phyloP scores from a whole-genome alignment of 257 asterid genomes.

The Solanum pimpinellifolium region DNA sequence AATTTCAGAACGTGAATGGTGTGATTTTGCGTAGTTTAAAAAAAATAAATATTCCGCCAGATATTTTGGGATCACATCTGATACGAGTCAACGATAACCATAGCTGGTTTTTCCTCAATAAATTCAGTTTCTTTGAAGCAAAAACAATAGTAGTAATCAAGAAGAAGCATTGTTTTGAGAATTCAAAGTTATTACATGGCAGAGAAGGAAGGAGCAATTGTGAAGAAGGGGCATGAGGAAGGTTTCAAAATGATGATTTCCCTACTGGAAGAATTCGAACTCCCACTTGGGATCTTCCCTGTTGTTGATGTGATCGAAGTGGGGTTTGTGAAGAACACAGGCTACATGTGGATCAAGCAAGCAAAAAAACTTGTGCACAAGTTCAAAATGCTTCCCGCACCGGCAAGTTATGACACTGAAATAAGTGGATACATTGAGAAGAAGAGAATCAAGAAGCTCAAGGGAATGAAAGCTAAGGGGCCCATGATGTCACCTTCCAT shows the following conservation, averaged over 20 bases:
- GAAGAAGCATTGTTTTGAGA: background rate
- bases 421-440: constrained; percentile 42
- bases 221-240: constrained; percentile 43
- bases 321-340: constrained; percentile 48
- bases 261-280: constrained; percentile 58
- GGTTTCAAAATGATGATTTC: constrained; percentile 31
- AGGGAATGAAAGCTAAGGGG: constrained; percentile 35
- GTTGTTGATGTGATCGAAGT: constrained; percentile 56
- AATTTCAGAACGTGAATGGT: background rate
- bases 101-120: constrained; percentile 7
- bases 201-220: constrained; percentile 54
- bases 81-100: background rate
- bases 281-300: constrained; percentile 66
- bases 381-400: constrained; percentile 53
- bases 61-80: background rate
- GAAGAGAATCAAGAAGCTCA: constrained; percentile 62
- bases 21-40: background rate
- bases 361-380: constrained; percentile 51
- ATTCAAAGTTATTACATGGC: constrained; percentile 26
- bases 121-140: background rate
- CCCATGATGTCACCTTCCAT: constrained; percentile 17
- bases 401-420: constrained; percentile 38
- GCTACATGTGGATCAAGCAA: constrained; percentile 72
- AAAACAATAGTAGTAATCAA: background rate
- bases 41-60: background rate